Percentiles rank a stretch among this genome's conserved stretches.
Conservation (phyloP, 225 moss, liverwort and hornwort species). For the Asterella californica region DNA sequence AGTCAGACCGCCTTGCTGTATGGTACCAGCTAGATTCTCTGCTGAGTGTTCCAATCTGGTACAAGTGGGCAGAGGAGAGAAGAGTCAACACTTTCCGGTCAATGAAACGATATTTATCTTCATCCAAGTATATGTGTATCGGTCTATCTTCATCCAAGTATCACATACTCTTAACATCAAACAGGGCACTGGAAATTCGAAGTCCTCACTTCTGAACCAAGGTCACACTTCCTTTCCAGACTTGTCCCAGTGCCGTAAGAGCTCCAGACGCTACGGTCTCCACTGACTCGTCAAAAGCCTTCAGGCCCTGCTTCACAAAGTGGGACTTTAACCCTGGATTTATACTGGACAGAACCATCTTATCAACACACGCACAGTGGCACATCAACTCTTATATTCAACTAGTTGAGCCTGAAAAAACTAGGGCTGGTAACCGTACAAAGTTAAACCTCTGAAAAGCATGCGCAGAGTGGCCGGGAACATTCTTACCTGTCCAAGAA, state of each 20-base stretch:
- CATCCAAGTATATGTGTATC: too few species aligned
- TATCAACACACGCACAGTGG: background rate
- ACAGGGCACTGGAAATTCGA: background rate
- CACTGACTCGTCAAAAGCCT: slow-evolving; percentile 90
- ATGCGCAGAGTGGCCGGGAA: background rate
- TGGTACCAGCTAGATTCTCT: slow-evolving; percentile 46
- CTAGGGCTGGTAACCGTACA: background rate
- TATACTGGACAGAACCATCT: background rate
- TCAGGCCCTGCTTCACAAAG: slow-evolving; percentile 64
- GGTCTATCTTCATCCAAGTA: background rate
- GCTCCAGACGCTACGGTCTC: slow-evolving; percentile 88
- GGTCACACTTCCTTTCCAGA: slow-evolving; percentile 94
- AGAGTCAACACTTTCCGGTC: background rate
- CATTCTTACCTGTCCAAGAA: slow-evolving; percentile 74
- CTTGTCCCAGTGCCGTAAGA: slow-evolving; percentile 82
- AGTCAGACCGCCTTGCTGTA: slow-evolving; percentile 41
- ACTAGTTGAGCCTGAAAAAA: background rate
- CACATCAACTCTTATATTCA: background rate
- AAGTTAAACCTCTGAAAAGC: background rate
- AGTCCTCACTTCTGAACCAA: slow-evolving; percentile 76
- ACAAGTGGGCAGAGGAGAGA: background rate
- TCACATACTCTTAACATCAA: background rate
- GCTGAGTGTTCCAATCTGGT: slow-evolving; percentile 49
- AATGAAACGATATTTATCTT: background rate
- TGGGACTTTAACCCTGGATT: background rate